Percentiles rank a stretch among this genome's conserved stretches.
Conservation (phyloP, 2,329 filamentous ascomycete genomes). For the Pseudocercospora cruenta region DNA sequence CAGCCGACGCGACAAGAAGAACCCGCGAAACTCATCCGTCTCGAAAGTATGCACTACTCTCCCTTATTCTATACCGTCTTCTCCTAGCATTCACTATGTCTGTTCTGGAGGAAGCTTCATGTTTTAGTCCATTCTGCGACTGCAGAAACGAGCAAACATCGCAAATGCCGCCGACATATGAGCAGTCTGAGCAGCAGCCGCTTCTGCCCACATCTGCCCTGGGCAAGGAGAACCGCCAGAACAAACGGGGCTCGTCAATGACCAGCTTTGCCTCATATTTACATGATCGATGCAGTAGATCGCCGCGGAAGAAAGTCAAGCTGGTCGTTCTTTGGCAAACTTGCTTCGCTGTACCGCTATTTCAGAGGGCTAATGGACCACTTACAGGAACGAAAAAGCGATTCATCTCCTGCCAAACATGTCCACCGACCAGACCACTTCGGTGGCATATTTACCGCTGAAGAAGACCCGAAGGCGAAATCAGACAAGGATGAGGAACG, state of each 20-base stretch:
- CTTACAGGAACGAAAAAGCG: slow-evolving; percentile 19
- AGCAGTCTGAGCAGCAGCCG: background rate
- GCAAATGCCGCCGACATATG: background rate
- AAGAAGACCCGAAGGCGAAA: slow-evolving; percentile 60
- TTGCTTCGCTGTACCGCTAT: slow-evolving; percentile 5
- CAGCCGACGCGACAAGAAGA: slow-evolving; percentile 66
- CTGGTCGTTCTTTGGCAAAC: slow-evolving; percentile 8
- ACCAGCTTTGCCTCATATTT: background rate
- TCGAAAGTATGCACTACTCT: slow-evolving; percentile 26
- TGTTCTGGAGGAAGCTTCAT: background rate
- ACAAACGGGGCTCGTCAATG: background rate
- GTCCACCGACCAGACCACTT: slow-evolving; percentile 60
- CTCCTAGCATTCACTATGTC: slow-evolving; percentile 12
- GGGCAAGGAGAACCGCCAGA: background rate
- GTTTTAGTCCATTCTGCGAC: slow-evolving; percentile 5
- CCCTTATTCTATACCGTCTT: slow-evolving; percentile 7
- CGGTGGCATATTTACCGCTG: slow-evolving; percentile 64
- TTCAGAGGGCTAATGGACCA: slow-evolving; percentile 17
- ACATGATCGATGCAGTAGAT: background rate
- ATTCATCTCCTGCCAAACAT: slow-evolving; percentile 9
- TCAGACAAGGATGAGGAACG: slow-evolving; percentile 59
- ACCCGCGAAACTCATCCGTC: slow-evolving; percentile 26
- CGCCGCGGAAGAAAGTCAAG: background rate
- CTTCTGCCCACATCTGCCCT: background rate
- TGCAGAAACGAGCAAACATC: background rate